These are phyloP conservation scores for Penicillium capsulatum DNA, from an alignment of 2,329 filamentous ascomycete genomes.

Conservation along the genomic window DNA sequence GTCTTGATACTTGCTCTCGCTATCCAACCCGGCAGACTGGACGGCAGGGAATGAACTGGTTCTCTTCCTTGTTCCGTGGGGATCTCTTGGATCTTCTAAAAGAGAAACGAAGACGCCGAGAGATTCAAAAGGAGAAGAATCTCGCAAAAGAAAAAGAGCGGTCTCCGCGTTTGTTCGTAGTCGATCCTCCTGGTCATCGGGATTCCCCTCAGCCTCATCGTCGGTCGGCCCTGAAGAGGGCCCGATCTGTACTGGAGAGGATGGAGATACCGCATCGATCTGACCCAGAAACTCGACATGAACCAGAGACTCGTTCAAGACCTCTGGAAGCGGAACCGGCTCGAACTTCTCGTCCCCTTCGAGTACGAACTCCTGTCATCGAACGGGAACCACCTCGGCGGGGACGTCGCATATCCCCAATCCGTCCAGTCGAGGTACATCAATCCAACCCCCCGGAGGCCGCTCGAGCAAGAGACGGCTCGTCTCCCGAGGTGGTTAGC, in stretches of 20 bases:
- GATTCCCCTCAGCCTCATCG: neutral
- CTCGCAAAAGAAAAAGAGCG: conserved; percentile 5
- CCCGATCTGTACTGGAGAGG: too few species aligned
- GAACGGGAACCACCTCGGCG: conserved; percentile 16
- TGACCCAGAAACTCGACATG: too few species aligned
- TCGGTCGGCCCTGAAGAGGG: neutral
- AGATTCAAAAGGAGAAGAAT: neutral
- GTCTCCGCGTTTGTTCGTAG: conserved; percentile 12
- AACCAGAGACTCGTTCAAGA: neutral
- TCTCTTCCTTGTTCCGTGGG: neutral
- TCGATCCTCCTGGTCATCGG: conserved; percentile 7
- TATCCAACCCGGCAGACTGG: too few species aligned
- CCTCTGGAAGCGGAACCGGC: neutral
- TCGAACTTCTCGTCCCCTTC: conserved; percentile 7
- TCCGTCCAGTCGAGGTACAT: neutral
- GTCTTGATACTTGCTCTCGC: too few species aligned
- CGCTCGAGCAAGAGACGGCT: neutral
- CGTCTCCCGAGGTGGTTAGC: neutral
- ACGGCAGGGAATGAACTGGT: neutral
- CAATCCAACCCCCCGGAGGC: neutral
- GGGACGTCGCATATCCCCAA: conserved; percentile 3
- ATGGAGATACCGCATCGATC: too few species aligned
- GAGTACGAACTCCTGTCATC: conserved; percentile 18
- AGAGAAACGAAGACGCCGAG: conserved; percentile 3
- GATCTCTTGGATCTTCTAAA: conserved; percentile 14